Conservation (phyloP, 768 basidiomycete species). For the Lentinula lateritia region DNA sequence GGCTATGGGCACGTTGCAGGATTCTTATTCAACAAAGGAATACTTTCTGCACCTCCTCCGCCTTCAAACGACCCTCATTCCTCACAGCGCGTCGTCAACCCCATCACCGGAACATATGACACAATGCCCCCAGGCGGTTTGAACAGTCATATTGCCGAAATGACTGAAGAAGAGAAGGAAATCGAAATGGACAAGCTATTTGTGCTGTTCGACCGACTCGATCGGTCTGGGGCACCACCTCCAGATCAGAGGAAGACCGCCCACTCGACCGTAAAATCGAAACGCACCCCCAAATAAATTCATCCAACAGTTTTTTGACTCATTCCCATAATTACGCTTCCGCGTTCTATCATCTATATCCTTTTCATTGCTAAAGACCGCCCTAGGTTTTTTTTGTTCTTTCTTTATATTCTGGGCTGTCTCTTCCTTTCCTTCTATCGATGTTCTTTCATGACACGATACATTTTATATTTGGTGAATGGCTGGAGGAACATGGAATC, state of each 20-base stretch:
- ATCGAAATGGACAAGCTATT: conserved; percentile 89
- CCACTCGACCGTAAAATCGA: neutral
- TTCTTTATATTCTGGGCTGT: neutral
- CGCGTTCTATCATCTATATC: neutral
- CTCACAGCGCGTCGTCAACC: conserved; percentile 48
- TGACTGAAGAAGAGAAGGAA: conserved; percentile 97
- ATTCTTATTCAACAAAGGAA: conserved; percentile 87
- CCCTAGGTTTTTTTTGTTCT: no score
- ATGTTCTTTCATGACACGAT: neutral
- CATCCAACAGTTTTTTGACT: no score
- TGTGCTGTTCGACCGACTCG: conserved; percentile 85
- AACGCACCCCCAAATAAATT: neutral
- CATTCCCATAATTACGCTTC: no score
- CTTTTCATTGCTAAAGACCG: neutral
- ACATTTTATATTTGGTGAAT: neutral
- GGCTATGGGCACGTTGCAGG: conserved; percentile 32
- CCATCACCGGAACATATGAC: conserved; percentile 77
- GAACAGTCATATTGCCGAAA: conserved; percentile 38
- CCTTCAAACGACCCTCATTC: conserved; percentile 20
- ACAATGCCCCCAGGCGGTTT: conserved; percentile 17
- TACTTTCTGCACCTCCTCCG: conserved; percentile 58
- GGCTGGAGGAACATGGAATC: neutral
- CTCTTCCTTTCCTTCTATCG: neutral
- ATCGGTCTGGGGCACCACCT: conserved; percentile 65
- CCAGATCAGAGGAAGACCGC: conserved; percentile 41